Conservation (phyloP, 805 yeast species). For the Ogataea haglerorum region DNA sequence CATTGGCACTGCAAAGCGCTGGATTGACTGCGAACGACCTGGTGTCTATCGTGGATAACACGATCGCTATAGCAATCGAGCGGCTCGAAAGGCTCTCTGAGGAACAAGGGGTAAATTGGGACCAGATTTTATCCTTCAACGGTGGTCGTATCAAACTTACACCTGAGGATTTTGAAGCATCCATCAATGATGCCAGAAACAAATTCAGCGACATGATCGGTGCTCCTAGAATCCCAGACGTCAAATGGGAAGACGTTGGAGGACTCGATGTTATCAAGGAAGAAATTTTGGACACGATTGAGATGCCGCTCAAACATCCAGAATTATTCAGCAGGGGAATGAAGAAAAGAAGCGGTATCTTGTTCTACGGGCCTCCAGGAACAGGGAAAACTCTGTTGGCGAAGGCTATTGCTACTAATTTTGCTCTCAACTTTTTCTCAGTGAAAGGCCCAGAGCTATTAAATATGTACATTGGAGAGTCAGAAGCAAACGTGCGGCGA, state of each 20-base stretch:
- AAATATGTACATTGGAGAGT: conserved; percentile 98
- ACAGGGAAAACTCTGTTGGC: conserved; percentile 96
- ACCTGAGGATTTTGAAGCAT: conserved; percentile 61
- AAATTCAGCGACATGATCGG: conserved; percentile 94
- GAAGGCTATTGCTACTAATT: conserved; percentile 95
- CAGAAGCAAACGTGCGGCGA: conserved; percentile 93
- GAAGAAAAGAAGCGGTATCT: conserved; percentile 89
- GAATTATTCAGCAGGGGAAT: conserved; percentile 84
- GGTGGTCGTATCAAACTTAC: conserved; percentile 53
- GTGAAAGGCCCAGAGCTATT: conserved; percentile 96
- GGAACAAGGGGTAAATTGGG: conserved; percentile 21
- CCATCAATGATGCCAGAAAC: conserved; percentile 78
- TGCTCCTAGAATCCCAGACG: conserved; percentile 93
- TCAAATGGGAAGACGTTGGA: conserved; percentile 96
- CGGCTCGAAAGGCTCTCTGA: conserved; percentile 39
- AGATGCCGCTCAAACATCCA: conserved; percentile 91
- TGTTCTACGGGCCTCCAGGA: conserved; percentile 98
- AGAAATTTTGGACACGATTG: conserved; percentile 93
- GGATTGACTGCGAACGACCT: conserved; percentile 88
- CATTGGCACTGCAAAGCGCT: conserved; percentile 82
- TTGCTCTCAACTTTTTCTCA: conserved; percentile 89
- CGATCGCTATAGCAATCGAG: conserved; percentile 55
- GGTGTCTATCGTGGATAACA: conserved; percentile 61
- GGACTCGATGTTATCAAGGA: conserved; percentile 88
- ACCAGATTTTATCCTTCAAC: conserved; percentile 42